Evolutionary conservation across 2,329 filamentous ascomycete genomes (phyloP), one percentile per base, ranked within the genome.

Genomic region (Aspergillus latus): DNA sequence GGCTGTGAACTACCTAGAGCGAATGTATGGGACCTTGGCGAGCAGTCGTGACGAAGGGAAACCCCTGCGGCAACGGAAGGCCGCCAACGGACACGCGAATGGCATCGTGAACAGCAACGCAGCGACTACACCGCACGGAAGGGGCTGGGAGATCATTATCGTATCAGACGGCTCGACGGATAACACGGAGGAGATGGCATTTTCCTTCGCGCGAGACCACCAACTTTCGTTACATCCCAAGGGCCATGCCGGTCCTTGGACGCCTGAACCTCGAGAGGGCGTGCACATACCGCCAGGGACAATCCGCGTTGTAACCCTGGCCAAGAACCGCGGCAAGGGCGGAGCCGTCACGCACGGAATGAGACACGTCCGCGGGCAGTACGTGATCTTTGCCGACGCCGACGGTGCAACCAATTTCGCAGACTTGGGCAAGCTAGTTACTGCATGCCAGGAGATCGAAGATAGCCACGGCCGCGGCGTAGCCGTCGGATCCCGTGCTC

Each of bases 311-410:
- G 84, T 97, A 48, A 85, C 82, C 5, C 78, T 99, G 51, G 84
- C 86, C 60, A 78, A 85, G 73, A 99, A 99, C 73, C 83, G 94
- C 59, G 94, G 94, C 59, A 99, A 99, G 75, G 94, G 94, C 52
- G 94, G 94, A 21, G 90, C 91, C 6, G 94, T 97, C 39, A 96
- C 91, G 2, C 94, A 99, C 74, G 94, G 94, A 7, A 88, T 99
- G 81, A 84, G 94, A 37, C 94, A 99, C 76, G 92, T 90, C 4
- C 82, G 94, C 45, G 94, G 94, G 13, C 82, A 87, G 67, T 97
- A 97, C 73, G 87, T 90, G 34, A 84, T 97, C 5, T 99, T 99
- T 72, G 94, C 93, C 0, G 94, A 99, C 71, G 94, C 94, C 0
- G 94, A 99, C 73, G 94, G 94, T 1, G 94, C 94, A 0, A 93